A percentile compares a stretch with the other conserved stretches of the same genome.
Conservation (phyloP, 225 moss, liverwort and hornwort species). For the Rhytidiadelphus loreus region DNA sequence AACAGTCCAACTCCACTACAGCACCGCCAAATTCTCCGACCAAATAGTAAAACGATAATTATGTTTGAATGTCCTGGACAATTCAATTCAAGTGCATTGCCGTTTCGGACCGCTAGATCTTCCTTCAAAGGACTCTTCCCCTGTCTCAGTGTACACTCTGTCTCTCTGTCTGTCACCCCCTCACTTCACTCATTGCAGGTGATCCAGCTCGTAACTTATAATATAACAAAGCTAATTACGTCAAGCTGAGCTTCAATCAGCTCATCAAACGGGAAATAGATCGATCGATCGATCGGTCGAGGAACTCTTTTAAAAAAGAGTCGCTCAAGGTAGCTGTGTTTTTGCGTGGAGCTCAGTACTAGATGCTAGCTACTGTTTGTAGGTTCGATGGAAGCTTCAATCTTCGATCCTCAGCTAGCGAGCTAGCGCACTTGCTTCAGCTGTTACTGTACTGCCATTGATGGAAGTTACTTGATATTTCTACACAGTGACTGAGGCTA, state of each 20-base stretch:
- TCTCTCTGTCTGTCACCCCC: background rate
- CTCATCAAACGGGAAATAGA: too few species aligned
- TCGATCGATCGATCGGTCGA: background rate
- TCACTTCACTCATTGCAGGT: background rate
- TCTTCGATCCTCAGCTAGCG: background rate
- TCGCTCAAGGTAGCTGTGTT: background rate
- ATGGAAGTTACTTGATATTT: background rate
- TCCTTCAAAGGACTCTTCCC: background rate
- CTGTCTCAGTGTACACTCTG: background rate
- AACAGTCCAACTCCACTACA: background rate
- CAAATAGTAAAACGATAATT: background rate
- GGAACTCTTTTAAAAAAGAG: background rate
- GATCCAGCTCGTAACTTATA: background rate
- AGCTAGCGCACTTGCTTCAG: background rate
- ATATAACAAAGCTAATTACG: background rate
- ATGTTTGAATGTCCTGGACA: background rate
- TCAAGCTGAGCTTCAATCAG: background rate
- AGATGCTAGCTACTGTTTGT: background rate
- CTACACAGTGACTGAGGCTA: background rate
- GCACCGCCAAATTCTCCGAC: slow-evolving; percentile 20
- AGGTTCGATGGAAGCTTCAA: background rate
- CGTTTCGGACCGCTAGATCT: slow-evolving; percentile 2
- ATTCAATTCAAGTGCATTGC: background rate
- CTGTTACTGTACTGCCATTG: background rate
- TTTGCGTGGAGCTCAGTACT: background rate